A percentile compares a stretch with the other conserved stretches of the same genome.
These are phyloP conservation scores for Mucor plumbeus DNA, from an alignment of 371 early-diverging fungal genomes.

Conservation along the genomic window DNA sequence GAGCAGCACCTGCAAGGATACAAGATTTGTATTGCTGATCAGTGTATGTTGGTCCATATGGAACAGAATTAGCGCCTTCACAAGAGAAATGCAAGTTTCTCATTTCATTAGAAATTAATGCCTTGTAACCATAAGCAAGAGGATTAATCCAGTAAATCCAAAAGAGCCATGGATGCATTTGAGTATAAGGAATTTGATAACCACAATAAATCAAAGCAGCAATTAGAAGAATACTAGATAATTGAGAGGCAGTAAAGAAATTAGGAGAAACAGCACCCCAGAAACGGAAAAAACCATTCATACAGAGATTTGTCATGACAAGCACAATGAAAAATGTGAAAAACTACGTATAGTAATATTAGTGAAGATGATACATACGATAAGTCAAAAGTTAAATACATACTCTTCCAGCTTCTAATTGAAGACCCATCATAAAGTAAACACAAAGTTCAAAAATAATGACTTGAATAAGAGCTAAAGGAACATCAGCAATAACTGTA, in stretches of 20 bases:
- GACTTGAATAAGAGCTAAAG: constrained; percentile 51
- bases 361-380: constrained; percentile 48
- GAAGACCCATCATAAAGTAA: constrained; percentile 67
- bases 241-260: constrained; percentile 59
- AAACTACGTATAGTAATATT: constrained; percentile 57
- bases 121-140: constrained; percentile 67
- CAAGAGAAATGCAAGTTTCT: constrained; percentile 38
- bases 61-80: constrained; percentile 43
- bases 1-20: constrained; percentile 50
- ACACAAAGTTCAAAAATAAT: constrained; percentile 41
- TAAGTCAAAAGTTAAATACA: constrained; percentile 48
- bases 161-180: constrained; percentile 72
- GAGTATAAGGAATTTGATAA: constrained; percentile 61
- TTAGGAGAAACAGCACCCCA: constrained; percentile 57
- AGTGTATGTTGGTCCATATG: constrained; percentile 46
- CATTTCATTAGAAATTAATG: constrained; percentile 69
- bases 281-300: constrained; percentile 53
- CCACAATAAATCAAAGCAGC: constrained; percentile 66
- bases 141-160: constrained; percentile 77
- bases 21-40: constrained; percentile 57
- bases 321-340: constrained; percentile 56
- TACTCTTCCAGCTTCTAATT: constrained; percentile 58
- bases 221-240: constrained; percentile 62
- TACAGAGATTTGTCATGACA: constrained; percentile 51
- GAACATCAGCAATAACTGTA: constrained; percentile 55